Conservation (phyloP, 768 basidiomycete genomes). For the Tremella mesenterica region DNA sequence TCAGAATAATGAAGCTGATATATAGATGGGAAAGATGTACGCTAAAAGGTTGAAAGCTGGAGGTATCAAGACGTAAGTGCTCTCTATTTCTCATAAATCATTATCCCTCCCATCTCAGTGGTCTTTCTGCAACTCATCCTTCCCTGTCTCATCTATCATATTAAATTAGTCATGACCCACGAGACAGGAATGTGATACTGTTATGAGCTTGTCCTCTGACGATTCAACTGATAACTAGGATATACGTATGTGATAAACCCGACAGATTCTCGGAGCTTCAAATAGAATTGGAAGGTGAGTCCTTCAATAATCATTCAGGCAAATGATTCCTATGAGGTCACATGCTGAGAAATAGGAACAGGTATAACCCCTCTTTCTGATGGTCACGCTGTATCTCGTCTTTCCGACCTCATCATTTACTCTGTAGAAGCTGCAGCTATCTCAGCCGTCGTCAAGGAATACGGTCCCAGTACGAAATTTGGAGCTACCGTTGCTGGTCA, state of each 20-base stretch:
- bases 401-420: conserved; percentile 89
- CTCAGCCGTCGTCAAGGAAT: conserved; percentile 69
- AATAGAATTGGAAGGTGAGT: conserved; percentile 56
- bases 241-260: conserved; percentile 80
- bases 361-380: conserved; percentile 59
- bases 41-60: conserved; percentile 64
- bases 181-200: too few relatives aligned
- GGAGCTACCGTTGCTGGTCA: conserved; percentile 89
- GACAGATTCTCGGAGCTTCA: conserved; percentile 60
- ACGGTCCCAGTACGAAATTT: conserved; percentile 91
- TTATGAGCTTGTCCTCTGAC: too few relatives aligned
- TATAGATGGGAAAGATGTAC: conserved; percentile 84
- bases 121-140: not conserved
- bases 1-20: too few relatives aligned
- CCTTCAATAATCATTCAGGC: not conserved
- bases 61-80: conserved; percentile 71
- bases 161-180: too few relatives aligned
- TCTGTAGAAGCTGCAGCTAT: conserved; percentile 89
- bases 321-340: not conserved
- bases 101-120: not conserved
- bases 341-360: conserved; percentile 46
- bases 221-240: too few relatives aligned
- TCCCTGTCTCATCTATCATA: not conserved
- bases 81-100: not conserved
- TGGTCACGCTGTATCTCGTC: conserved; percentile 78